Evolutionary conservation across 768 basidiomycete genomes (phyloP), one percentile per base, ranked within the genome.

Genomic region (Daedalea quercina): DNA sequence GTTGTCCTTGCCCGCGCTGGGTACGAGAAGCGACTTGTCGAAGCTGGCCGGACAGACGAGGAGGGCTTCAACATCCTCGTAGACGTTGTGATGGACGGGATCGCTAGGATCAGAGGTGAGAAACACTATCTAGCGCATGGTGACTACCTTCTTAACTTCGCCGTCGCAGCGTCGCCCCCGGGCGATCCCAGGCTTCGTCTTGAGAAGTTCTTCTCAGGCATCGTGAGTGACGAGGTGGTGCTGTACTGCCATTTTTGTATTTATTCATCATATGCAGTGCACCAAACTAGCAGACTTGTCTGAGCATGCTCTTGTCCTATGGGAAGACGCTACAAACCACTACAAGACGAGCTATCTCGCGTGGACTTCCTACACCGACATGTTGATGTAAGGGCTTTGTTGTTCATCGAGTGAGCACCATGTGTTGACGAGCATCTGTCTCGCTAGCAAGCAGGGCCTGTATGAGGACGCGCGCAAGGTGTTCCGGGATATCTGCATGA

Each of bases 161-260:
- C 22, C n/a, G 9, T 9, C 19, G 42, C 56, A 89, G 86, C 78
- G 26, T 79, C 80, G 0, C 76, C 78, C 54, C 65, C 71, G 2
- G 91, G 92, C 2, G 95, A 97, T 67, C 73, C 84, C 2, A 79
- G 82, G 42, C 71, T 90, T 46, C 80, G 87, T 44, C 69, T 97
- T 26, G 94, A 99, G 65, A 93, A 87, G 60, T 91, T 84, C 64
- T 73, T 94, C 17, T 77, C 85, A 37, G 77, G 80, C 44, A 71
- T 90, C 46, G 94, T 95, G 63, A 57, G 88, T 76, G 3, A 34
- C 25, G 11, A 34, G 26, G 13, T 20, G 37, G 37, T 45, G 42
- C 17, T 15, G 11, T 34, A n/a, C 23, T 24, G 15, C 53, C 15
- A 4, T 13, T 15, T 20, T 12, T 7, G 12, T 25, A 35, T 34